A percentile compares a stretch with the other conserved stretches of the same genome.
phyloP scores from a whole-genome alignment of 768 basidiomycete genomes.

The Leccinum obscurum region DNA sequence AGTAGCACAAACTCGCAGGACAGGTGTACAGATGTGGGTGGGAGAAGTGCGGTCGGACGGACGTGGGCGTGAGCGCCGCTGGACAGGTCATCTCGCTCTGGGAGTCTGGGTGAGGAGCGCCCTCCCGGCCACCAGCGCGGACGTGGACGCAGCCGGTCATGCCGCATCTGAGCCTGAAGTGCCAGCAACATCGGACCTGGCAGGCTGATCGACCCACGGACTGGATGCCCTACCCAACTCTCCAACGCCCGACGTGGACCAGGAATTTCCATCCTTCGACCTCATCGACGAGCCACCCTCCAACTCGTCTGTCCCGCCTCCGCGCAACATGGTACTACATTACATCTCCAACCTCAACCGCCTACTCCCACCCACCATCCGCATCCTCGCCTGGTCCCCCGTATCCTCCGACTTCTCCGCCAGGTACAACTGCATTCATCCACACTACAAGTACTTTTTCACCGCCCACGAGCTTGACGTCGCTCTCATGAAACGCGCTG shows the following conservation, averaged over 20 bases:
- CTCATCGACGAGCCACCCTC: slow-evolving; percentile 41
- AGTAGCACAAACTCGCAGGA: too few relatives aligned
- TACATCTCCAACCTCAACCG: slow-evolving; percentile 84
- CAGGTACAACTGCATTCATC: slow-evolving; percentile 78
- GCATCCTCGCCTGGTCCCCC: slow-evolving; percentile 93
- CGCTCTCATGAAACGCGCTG: slow-evolving; percentile 72
- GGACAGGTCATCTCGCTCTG: slow-evolving; percentile 93
- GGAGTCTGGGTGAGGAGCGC: slow-evolving; percentile 64
- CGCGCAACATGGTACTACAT: slow-evolving; percentile 54
- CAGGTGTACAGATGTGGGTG: slow-evolving; percentile 75
- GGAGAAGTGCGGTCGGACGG: slow-evolving; percentile 91
- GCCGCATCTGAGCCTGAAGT: neutral
- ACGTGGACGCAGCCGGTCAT: neutral
- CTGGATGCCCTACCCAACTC: neutral
- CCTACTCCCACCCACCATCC: slow-evolving; percentile 85
- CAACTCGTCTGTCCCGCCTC: slow-evolving; percentile 29
- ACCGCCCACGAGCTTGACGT: slow-evolving; percentile 66
- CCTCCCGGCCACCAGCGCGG: slow-evolving; percentile 28
- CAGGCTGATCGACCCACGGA: neutral
- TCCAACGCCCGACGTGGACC: slow-evolving; percentile 9
- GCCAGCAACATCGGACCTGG: neutral
- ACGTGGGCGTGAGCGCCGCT: slow-evolving; percentile 91
- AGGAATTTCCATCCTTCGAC: slow-evolving; percentile 30
- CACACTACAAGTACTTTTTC: slow-evolving; percentile 99
- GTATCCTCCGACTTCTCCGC: slow-evolving; percentile 79